Evolutionary conservation across 495 filamentous ascomycete genomes (phyloP), one percentile per base, ranked within the genome.

Genomic region (Staphylotrichum longicolle): DNA sequence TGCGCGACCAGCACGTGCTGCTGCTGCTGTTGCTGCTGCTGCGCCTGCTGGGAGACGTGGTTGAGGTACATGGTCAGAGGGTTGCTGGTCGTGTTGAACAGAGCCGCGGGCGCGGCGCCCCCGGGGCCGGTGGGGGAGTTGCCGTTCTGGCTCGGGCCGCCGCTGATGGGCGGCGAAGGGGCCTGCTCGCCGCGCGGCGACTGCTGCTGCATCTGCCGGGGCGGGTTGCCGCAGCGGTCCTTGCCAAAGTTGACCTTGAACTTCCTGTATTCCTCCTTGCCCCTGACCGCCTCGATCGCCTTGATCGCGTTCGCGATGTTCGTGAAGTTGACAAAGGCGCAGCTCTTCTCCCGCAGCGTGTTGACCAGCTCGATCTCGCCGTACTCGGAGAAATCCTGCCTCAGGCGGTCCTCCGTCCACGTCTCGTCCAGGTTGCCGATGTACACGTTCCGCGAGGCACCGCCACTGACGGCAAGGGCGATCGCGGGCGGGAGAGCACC

Each of bases 201-300:
- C 61, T 69, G 66, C 71, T 86, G 82, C 71, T 90, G 82, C 70
- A 74, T 80, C 77, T 98, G 95, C 48, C 94, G 85, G 32, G 94
- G 94, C 20, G 94, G 90, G 75, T 98, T 98, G 64, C 94, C 94
- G 69, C 94, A 98, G 54, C 94, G 85, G 74, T 98, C 94, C 78
- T 98, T 98, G 70, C 94, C 94, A 73, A 98, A 98, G 77, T 98
- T 98, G 73, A 98, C 92, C 82, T 98, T 98, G 83, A 98, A 98
- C 52, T 93, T 88, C 73, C 85, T 88, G 78, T 98, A 98, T 70
- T 98, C 94, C 54, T 98, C 95, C 66, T 93, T 89, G 71, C 91
- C 87, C 34, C 94, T 85, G 65, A 98, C 86, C 40, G 93, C 94
- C 73, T 98, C 94, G 64, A 98, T 98, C 5, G 94, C 95, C 75